phyloP scores from a whole-genome alignment of 495 filamentous ascomycete species.

The Pseudevernia furfuracea region DNA sequence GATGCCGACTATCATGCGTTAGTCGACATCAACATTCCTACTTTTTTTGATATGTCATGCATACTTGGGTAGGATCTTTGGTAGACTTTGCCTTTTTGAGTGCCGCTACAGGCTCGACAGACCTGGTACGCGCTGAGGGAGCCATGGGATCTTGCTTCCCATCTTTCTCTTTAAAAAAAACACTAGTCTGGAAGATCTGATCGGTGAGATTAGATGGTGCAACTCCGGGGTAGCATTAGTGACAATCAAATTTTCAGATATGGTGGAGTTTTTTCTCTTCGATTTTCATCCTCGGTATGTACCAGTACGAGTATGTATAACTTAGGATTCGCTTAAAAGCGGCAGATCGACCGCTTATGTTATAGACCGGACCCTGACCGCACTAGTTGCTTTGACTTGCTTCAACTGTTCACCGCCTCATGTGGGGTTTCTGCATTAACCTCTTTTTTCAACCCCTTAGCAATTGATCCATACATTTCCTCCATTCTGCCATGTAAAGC shows the following conservation, averaged over 20 bases:
- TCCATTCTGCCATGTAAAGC: background rate
- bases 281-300: background rate
- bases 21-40: background rate
- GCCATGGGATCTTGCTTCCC: background rate
- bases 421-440: conserved; percentile 4
- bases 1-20: conserved; percentile 1
- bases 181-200: background rate
- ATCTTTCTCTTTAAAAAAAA: background rate
- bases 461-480: too few species aligned
- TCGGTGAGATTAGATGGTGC: background rate
- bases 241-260: too few species aligned
- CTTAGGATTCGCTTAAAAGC: background rate
- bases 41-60: background rate
- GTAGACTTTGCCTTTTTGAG: background rate
- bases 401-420: background rate
- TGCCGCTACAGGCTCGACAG: conserved; percentile 4
- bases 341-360: conserved; percentile 7
- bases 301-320: too few species aligned
- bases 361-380: background rate
- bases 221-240: too few species aligned
- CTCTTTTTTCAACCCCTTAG: background rate
- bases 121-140: conserved; percentile 8
- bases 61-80: conserved; percentile 5
- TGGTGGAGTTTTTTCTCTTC: too few species aligned
- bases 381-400: background rate